Base-by-base conservation (phyloP, 306 rosid species). In the Cucurbita ficifolia region DNA sequence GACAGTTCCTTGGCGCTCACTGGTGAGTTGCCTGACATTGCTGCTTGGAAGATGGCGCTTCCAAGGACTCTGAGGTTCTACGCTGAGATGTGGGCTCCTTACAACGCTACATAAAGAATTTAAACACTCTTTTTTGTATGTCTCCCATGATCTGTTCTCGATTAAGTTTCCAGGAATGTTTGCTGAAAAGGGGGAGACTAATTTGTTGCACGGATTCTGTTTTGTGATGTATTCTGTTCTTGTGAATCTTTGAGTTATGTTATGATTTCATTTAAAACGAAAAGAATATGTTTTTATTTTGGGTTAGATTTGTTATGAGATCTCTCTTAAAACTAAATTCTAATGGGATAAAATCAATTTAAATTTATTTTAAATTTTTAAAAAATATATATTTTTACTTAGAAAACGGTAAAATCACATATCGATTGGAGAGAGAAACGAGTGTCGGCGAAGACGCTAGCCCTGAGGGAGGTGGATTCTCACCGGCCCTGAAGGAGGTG, bases 1-100 rank as follows among this genome's bases (percentile, higher is more conserved):
- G 98, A 94, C 82, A 94, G 98, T 76, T 87, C 95, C 0, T 49
- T 94, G 52, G 98, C 97, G 78, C 90, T 90, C 46, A 94, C 96
- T 0, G 98, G 97, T 8, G 85, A 83, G 54, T 62, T 84, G 43
- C 96, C 96, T 16, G 83, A 84, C 22, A 53, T 48, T 17, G 84
- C 72, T 2, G 63, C 58, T 0, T 90, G 97, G 98, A 94, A 81
- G 86, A 85, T 76, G 33, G 65, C 5, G 8, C 90, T 94, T 53
- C 88, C 77, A 0, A 60, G 56, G 33, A 74, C 89, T 29, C 69
- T 94, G 58, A 77, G 73, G 72, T 76, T 76, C 40, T 90, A 86
- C 56, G 77, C 81, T 0, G 84, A 88, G 39, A 49, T 73, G 77
- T 90, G 92, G 96, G 82, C 11, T 33, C 84, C 81, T 0, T 88